phyloP scores from a whole-genome alignment of 441 rosid genomes.

The Adansonia rubrostipa region DNA sequence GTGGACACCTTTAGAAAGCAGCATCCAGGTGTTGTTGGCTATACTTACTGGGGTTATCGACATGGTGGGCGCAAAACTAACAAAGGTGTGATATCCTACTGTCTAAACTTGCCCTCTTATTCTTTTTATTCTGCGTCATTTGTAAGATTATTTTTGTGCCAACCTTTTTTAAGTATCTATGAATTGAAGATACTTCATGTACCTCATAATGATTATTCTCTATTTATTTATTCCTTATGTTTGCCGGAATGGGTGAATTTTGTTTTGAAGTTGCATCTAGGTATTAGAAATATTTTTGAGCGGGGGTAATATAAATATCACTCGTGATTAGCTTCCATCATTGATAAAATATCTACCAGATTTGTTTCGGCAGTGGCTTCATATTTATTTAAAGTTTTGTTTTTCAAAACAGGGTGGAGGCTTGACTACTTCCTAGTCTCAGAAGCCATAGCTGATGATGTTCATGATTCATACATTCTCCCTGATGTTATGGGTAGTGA shows the following conservation, averaged over 20 bases:
- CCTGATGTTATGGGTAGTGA: conserved; percentile 90
- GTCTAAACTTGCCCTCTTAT: not conserved
- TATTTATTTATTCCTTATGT: not conserved
- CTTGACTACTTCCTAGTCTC: conserved; percentile 95
- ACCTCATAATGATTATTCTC: not conserved
- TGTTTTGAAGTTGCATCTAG: conserved; percentile 2
- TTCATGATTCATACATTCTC: conserved; percentile 83
- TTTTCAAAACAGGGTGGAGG: conserved; percentile 80
- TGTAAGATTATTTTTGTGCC: not conserved
- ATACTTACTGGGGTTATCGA: conserved; percentile 94
- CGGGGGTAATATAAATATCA: not conserved
- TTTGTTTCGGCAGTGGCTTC: not conserved
- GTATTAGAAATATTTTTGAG: not conserved
- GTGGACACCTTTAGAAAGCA: conserved; percentile 91
- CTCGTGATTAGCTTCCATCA: not conserved
- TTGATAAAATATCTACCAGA: no score
- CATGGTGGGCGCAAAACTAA: conserved; percentile 82
- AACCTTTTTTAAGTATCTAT: not conserved
- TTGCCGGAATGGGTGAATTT: not conserved
- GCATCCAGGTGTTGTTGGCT: conserved; percentile 83
- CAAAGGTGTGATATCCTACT: conserved; percentile 53
- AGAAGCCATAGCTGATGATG: conserved; percentile 68
- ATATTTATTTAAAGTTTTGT: conserved; percentile 13
- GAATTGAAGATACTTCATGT: not conserved
- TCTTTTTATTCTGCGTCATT: not conserved